These are phyloP conservation scores for Melanopsichium pennsylvanicum DNA, from an alignment of 1,284 basidiomycete species.

Conservation along the genomic window DNA sequence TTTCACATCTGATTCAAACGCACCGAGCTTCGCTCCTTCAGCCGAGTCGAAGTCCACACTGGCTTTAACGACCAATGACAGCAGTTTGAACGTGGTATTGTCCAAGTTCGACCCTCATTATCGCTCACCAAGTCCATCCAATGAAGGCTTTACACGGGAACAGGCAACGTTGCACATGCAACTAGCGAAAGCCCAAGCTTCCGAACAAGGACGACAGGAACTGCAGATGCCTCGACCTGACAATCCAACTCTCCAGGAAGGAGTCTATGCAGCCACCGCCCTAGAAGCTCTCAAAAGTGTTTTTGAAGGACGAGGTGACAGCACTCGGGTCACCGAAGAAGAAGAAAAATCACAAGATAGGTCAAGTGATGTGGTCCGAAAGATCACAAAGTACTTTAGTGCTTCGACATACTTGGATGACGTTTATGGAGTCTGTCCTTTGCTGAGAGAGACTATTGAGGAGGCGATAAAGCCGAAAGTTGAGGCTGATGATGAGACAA, in stretches of 20 bases:
- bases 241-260: slow-evolving; percentile 15
- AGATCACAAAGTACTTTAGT: slow-evolving; percentile 27
- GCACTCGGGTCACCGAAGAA: neutral
- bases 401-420: slow-evolving; percentile 22
- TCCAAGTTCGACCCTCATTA: slow-evolving; percentile 12
- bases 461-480: slow-evolving; percentile 2
- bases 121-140: slow-evolving; percentile 26
- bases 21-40: neutral
- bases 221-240: slow-evolving; percentile 25
- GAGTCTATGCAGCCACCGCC: slow-evolving; percentile 35
- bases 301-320: slow-evolving; percentile 6
- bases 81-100: too few species aligned
- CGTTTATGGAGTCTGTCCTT: slow-evolving; percentile 19
- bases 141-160: slow-evolving; percentile 23
- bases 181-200: slow-evolving; percentile 22
- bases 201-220: slow-evolving; percentile 17
- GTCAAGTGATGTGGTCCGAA: slow-evolving; percentile 7
- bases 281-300: slow-evolving; percentile 14
- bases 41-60: too few species aligned
- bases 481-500: too few species aligned
- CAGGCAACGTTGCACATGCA: slow-evolving; percentile 29
- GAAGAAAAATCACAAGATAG: neutral
- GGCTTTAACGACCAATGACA: too few species aligned
- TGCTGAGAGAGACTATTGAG: slow-evolving; percentile 29
- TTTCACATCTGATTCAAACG: neutral